Percentiles rank a stretch among this genome's conserved stretches.
Conservation (phyloP, 2,329 filamentous ascomycete species). For the Phoma sp. region DNA sequence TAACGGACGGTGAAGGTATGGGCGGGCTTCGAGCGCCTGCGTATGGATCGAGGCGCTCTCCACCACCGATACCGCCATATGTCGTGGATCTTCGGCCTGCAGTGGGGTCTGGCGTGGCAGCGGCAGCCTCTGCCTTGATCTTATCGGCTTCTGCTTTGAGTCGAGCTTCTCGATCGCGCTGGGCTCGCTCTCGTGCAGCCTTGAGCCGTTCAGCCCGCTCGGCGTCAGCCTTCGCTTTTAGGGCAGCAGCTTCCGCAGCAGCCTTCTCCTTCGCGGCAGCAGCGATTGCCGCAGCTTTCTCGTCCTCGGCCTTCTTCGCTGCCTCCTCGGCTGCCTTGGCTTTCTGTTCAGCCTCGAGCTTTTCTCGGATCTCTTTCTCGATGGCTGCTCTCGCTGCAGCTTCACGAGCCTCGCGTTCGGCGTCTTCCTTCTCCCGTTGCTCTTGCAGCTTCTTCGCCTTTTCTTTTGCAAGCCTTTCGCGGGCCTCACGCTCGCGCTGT, state of each 20-base stretch:
- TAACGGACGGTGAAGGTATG: constrained; percentile 53
- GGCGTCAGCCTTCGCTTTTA: constrained; percentile 43
- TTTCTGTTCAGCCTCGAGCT: constrained; percentile 48
- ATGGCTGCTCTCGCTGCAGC: constrained; percentile 44
- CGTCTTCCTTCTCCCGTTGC: constrained; percentile 49
- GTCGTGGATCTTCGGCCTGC: constrained; percentile 41
- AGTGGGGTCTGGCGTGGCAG: constrained; percentile 26
- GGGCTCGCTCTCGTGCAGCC: constrained; percentile 48
- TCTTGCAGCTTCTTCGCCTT: constrained; percentile 49
- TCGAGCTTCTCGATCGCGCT: constrained; percentile 47
- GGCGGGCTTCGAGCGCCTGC: constrained; percentile 63
- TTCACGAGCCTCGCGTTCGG: constrained; percentile 46
- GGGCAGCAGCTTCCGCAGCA: constrained; percentile 39
- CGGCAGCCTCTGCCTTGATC: constrained; percentile 34
- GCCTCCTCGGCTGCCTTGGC: constrained; percentile 50
- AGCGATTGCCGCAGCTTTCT: constrained; percentile 40
- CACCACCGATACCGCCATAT: constrained; percentile 59
- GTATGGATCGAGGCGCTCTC: constrained; percentile 74
- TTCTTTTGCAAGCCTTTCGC: constrained; percentile 54
- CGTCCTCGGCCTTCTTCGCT: constrained; percentile 45
- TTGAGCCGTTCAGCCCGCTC: constrained; percentile 46
- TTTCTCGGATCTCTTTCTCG: constrained; percentile 52
- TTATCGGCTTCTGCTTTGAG: constrained; percentile 46
- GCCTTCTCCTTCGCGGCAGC: constrained; percentile 42
- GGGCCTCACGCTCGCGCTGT: constrained; percentile 55